Evolutionary conservation across 192 early-diverging fungal genomes (phyloP).

Genomic region (Coemansia sp.): DNA sequence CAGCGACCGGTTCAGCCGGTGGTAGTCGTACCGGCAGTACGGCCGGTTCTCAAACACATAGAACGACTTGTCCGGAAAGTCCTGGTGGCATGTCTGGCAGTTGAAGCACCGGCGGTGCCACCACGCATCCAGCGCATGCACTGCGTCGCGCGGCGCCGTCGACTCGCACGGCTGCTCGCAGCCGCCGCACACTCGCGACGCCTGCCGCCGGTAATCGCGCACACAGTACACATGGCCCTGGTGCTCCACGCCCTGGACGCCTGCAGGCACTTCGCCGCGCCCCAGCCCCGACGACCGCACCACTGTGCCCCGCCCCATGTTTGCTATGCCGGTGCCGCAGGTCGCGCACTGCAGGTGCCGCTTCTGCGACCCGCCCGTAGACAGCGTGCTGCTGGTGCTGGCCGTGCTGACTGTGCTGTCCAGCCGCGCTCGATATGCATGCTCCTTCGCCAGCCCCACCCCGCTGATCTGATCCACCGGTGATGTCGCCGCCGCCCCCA

Average conservation of each 20-base stretch:
- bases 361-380: constrained; percentile 14
- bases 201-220: constrained; percentile 27
- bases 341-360: constrained; percentile 27
- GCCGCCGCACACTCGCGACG: constrained; percentile 17
- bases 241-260: constrained; percentile 38
- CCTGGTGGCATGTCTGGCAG: constrained; percentile 66
- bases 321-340: constrained; percentile 26
- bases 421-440: constrained; percentile 25
- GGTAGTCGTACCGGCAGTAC: constrained; percentile 84
- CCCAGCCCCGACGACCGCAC: constrained; percentile 25
- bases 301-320: constrained; percentile 16
- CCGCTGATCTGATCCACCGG: constrained; percentile 12
- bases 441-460: constrained; percentile 11
- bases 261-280: constrained; percentile 24
- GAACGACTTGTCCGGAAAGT: constrained; percentile 69
- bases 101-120: constrained; percentile 67
- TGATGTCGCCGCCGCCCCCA: constrained; percentile 18
- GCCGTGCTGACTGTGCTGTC: constrained; percentile 48
- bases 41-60: constrained; percentile 86
- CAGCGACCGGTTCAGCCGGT: constrained; percentile 80
- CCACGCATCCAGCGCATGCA: constrained; percentile 65
- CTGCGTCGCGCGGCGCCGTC: constrained; percentile 22
- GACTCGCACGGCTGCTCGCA: constrained; percentile 39
- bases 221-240: constrained; percentile 45
- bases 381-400: constrained; percentile 53